Evolutionary conservation across 352 stramenopile genomes (phyloP), one percentile per base, ranked within the genome.

Genomic region (Globisporangium echinulatum): DNA sequence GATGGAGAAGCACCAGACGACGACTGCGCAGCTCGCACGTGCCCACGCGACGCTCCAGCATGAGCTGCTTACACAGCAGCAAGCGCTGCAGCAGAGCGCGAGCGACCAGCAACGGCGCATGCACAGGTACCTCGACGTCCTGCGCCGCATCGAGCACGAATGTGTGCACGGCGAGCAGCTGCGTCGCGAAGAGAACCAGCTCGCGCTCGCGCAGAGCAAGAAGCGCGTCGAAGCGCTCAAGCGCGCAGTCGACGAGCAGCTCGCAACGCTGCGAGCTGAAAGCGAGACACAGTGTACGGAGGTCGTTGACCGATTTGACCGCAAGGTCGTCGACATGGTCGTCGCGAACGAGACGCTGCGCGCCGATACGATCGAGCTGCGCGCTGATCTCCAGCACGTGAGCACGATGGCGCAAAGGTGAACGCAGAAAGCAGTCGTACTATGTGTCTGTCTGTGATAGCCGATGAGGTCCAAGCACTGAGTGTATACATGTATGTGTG

Each of bases 1-100:
- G 64, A 61, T 82, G 68, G 72, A 82, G 57, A 77, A 82, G 46
- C 63, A 82, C 61, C 69, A 71, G 47, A 56, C 52, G 14, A 59
- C 71, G 47, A 71, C 69, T 43, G 38, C 60, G 7, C 59, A 70
- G 36, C 67, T 78, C 46, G 59, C 67, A 33, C 49, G 54, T 8
- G 64, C 63, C 1, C 57, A 72, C 39, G 49, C 50, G 14, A 59
- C 65, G 52, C 61, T 81, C 43, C 66, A 81, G 54, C 58, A 69
- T 11, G 63, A 71, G 49, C 58, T 77, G 19, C 49, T 66, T 5
- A 50, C 59, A 42, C 70, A 69, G 25, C 42, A 64, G 38, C 65
- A 69, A 37, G 62, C 68, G 33, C 64, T 74, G 5, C 62, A 69
- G 58, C 49, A 50, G 0, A 67, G 70, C 49, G 58, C 71, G 48